Conservation (phyloP, 352 stramenopile species). For the Phytophthora pini region DNA sequence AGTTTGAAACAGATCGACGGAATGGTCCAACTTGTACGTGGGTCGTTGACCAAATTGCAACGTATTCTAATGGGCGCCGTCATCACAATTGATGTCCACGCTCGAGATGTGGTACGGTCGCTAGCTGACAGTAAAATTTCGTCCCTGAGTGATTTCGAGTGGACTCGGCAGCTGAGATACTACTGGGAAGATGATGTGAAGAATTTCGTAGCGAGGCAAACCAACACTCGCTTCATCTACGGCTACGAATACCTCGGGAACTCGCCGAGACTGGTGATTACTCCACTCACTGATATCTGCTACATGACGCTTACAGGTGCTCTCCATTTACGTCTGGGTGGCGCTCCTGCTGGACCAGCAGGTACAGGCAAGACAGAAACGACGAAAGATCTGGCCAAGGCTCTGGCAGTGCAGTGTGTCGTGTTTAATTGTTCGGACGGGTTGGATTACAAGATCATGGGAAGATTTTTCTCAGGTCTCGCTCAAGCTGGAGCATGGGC, state of each 20-base stretch:
- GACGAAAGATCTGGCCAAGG: constrained; percentile 95
- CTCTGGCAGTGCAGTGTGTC: constrained; percentile 93
- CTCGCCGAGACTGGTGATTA: constrained; percentile 84
- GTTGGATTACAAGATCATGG: constrained; percentile 98
- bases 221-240: constrained; percentile 88
- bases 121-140: constrained; percentile 83
- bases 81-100: constrained; percentile 94
- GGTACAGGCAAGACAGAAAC: constrained; percentile 96
- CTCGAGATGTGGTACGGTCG: constrained; percentile 88
- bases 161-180: constrained; percentile 91
- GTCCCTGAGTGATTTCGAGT: constrained; percentile 91
- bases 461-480: constrained; percentile 94
- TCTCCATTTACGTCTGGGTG: constrained; percentile 92
- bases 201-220: constrained; percentile 86
- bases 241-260: constrained; percentile 90
- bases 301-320: constrained; percentile 97
- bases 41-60: constrained; percentile 85
- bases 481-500: constrained; percentile 94
- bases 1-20: constrained; percentile 93
- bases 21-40: constrained; percentile 92
- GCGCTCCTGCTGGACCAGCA: constrained; percentile 92
- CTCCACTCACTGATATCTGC: constrained; percentile 86
- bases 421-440: constrained; percentile 97
- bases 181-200: constrained; percentile 90
- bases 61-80: constrained; percentile 90